phyloP scores from a whole-genome alignment of 257 asterid genomes.

The Fraxinus anomala region DNA sequence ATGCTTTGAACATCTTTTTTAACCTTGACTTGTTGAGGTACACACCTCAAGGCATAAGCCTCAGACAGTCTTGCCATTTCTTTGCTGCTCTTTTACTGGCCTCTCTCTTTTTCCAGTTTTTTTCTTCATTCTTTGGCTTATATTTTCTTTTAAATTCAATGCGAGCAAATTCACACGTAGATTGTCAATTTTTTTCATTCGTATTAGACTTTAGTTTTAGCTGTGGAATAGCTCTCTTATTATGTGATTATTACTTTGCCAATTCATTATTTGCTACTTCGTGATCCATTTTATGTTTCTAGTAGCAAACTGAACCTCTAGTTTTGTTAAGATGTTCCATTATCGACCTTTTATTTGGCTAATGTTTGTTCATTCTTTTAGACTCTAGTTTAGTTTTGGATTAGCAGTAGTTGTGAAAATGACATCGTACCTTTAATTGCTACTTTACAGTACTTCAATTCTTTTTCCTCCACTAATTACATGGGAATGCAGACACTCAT shows the following conservation, averaged over 20 bases:
- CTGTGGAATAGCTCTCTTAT: not conserved
- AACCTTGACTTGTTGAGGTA: not conserved
- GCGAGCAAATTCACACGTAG: not conserved
- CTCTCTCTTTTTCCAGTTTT: not conserved
- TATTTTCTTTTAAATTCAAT: not conserved
- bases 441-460: conserved; percentile 13
- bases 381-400: not conserved
- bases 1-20: not conserved
- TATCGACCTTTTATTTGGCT: not conserved
- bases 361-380: not conserved
- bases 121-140: not conserved
- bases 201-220: not conserved
- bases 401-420: not conserved
- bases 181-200: not conserved
- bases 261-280: not conserved
- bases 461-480: conserved; percentile 8
- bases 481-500: conserved; percentile 6
- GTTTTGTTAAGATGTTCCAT: not conserved
- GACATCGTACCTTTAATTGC: not conserved
- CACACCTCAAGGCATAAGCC: not conserved
- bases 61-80: not conserved
- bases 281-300: not conserved
- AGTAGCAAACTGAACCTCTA: not conserved
- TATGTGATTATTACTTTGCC: not conserved
- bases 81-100: not conserved